Evolutionary conservation across 176 grass and related monocot species (phyloP).

Genomic region (Eremochloa ophiuroides): DNA sequence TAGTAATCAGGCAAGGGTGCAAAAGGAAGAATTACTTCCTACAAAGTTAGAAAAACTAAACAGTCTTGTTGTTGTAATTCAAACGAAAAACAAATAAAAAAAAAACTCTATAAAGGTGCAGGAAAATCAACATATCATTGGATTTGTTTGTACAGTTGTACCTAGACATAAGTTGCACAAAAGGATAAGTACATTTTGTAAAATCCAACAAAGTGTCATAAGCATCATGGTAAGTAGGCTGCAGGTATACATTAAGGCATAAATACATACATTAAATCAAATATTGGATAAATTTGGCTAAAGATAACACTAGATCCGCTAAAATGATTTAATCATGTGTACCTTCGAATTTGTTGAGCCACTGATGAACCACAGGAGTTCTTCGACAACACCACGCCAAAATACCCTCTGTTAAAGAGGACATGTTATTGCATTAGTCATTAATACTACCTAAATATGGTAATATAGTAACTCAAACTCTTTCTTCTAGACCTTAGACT

Average conservation of each 20-base stretch:
- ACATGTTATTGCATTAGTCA: slow-evolving; percentile 14
- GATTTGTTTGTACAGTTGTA: background rate
- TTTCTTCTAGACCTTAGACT: background rate
- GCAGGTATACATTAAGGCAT: background rate
- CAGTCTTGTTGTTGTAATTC: background rate
- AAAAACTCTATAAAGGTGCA: background rate
- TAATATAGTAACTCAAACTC: background rate
- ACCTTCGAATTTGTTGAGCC: slow-evolving; percentile 84
- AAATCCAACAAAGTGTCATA: background rate
- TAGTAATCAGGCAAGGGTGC: background rate
- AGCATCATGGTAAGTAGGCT: background rate
- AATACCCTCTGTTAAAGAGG: slow-evolving; percentile 64
- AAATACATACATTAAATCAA: background rate
- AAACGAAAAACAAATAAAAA: background rate
- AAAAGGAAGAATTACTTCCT: background rate
- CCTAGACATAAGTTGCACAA: background rate
- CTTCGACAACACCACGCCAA: slow-evolving; percentile 86
- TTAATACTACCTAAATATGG: background rate
- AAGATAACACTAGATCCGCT: background rate
- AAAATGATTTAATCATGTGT: slow-evolving; percentile 18
- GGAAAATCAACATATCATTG: background rate
- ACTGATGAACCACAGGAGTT: slow-evolving; percentile 91
- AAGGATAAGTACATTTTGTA: background rate
- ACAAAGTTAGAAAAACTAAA: background rate
- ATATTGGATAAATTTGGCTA: background rate